Base-by-base conservation (phyloP, 2,329 filamentous ascomycete species). In the Stenocarpella maydis region DNA sequence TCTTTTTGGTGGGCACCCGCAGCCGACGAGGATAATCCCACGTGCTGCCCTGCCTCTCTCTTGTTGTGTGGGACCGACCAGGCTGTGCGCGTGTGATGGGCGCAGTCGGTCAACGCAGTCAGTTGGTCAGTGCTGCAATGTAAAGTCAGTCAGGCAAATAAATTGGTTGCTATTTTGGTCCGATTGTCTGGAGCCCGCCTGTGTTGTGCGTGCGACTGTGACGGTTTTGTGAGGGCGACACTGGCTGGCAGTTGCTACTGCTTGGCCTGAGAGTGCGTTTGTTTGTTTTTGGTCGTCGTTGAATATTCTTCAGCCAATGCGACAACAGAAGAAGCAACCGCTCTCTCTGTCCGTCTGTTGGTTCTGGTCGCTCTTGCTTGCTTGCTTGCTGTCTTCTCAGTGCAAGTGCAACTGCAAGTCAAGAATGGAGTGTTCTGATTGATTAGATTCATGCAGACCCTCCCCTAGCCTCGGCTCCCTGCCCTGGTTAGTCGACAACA, bases 11-110 rank as follows among this genome's bases (percentile, higher is more conserved):
- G 41, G 58, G n/a, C 10, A 26, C 4, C 19, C 19, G 41, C 28
- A 37, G 26, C 19, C 28, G 43, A 49, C 58, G 58, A 63, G 58
- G 58, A 45, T 63, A 37, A 63, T 63, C 58, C 58, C 58, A 63
- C 58, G 58, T 63, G 58, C 28, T n/a, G 39, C 37, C 34, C 4
- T 37, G 34, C 8, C 53, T 37, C 26, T 47, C 15, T 34, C 34
- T 41, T 61, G n/a, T n/a, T n/a, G n/a, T 8, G 58, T 17, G 34
- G 58, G 34, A 41, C 47, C 47, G 58, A 34, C 58, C 58, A 41
- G 47, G 43, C 41, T 28, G 58, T 41, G 41, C 41, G 47, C 26
- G 26, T 24, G 58, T 49, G 43, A 19, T 63, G 43, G 43, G 6
- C n/a, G 31, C 4, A 34, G 31, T 15, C 28, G 41, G n/a, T 34